phyloP scores from a whole-genome alignment of 805 yeast species.

The Metschnikowia kunwiensis region DNA sequence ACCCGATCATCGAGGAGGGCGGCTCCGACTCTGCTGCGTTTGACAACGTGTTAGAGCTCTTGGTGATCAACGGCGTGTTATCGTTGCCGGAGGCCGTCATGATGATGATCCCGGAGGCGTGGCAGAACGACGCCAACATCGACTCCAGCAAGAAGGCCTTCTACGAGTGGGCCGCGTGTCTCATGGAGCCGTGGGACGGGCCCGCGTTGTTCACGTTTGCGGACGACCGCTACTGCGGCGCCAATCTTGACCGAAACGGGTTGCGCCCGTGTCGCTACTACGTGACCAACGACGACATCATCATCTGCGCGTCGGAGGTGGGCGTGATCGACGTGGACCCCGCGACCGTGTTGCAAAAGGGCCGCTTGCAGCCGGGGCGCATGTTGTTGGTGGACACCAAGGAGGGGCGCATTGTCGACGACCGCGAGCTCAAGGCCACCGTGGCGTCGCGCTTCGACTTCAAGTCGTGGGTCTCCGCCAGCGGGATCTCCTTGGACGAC shows the following conservation, averaged over 20 bases:
- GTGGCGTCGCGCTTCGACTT: conserved; percentile 86
- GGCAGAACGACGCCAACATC: conserved; percentile 86
- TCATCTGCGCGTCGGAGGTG: conserved; percentile 97
- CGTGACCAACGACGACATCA: conserved; percentile 88
- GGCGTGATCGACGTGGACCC: conserved; percentile 93
- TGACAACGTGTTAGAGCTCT: conserved; percentile 89
- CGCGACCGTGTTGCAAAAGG: conserved; percentile 79
- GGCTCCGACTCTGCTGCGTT: conserved; percentile 98
- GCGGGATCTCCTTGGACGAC: conserved; percentile 80
- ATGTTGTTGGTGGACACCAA: conserved; percentile 93
- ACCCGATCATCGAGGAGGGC: conserved; percentile 96
- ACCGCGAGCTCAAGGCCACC: conserved; percentile 75
- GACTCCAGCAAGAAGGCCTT: conserved; percentile 91
- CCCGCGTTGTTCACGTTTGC: conserved; percentile 96
- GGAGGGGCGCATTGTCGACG: conserved; percentile 90
- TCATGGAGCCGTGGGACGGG: conserved; percentile 99
- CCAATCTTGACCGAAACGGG: conserved; percentile 95
- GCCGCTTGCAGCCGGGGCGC: conserved; percentile 93
- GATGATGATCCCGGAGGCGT: conserved; percentile 96
- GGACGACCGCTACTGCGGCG: conserved; percentile 98
- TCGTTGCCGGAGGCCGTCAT: conserved; percentile 95
- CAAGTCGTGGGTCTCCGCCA: conserved; percentile 88
- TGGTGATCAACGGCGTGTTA: conserved; percentile 86
- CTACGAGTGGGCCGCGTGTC: conserved; percentile 98
- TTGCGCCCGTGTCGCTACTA: conserved; percentile 97